Conservation (phyloP, 1,139 yeast genomes). For the Candida freyschussii region DNA sequence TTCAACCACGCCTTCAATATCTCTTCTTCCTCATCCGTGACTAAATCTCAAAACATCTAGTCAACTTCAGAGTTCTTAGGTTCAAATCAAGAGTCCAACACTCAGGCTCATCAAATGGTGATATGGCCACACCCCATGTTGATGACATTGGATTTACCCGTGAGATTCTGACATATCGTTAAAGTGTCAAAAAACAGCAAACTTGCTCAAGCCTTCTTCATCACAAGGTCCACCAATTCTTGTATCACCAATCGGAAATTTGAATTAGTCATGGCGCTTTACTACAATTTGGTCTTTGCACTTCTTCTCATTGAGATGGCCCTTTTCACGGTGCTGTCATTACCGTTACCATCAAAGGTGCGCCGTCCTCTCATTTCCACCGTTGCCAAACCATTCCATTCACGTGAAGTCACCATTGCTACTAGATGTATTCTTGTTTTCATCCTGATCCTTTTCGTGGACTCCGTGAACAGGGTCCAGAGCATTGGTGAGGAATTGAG, state of each 20-base stretch:
- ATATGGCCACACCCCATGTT: no score
- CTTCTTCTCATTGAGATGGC: slow-evolving; percentile 74
- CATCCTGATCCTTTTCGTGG: slow-evolving; percentile 78
- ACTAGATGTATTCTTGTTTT: slow-evolving; percentile 81
- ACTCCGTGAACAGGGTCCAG: slow-evolving; percentile 80
- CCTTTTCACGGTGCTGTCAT: slow-evolving; percentile 73
- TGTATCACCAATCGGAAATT: neutral
- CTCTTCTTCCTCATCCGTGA: no score
- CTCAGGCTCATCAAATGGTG: no score
- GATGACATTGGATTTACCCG: no score
- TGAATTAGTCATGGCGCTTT: slow-evolving; percentile 69
- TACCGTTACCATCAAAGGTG: slow-evolving; percentile 76
- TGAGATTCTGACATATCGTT: no score
- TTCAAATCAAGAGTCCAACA: no score
- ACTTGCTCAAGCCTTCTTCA: no score
- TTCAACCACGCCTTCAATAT: no score
- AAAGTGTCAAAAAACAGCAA: no score
- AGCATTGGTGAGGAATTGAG: slow-evolving; percentile 62
- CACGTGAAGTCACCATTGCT: slow-evolving; percentile 69
- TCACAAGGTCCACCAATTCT: neutral
- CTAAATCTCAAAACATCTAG: no score
- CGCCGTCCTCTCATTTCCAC: slow-evolving; percentile 65
- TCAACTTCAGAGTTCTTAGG: no score
- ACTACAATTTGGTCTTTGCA: slow-evolving; percentile 70
- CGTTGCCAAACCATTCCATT: slow-evolving; percentile 64